A percentile compares a stretch with the other conserved stretches of the same genome.
Evolutionary conservation across 768 basidiomycete genomes (phyloP).

Genomic region (Phallus indusiatus): DNA sequence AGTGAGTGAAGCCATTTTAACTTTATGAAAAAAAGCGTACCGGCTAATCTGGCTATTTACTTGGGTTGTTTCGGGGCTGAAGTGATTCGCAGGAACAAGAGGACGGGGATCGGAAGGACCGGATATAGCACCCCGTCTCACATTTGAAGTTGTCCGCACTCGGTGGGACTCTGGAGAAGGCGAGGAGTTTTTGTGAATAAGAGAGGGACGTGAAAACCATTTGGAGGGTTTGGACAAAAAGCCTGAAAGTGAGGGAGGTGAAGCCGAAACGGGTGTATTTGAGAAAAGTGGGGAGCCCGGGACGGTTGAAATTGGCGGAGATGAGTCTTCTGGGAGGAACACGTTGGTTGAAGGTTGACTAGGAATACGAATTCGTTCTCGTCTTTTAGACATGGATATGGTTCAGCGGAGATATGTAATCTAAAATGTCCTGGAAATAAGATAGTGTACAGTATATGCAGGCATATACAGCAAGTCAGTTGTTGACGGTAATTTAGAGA

Average conservation of each 20-base stretch:
- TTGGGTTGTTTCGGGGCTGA: constrained; percentile 21
- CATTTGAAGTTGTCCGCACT: constrained; percentile 5
- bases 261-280: not conserved
- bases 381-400: constrained; percentile 4
- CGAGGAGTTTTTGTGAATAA: not conserved
- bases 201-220: constrained; percentile 11
- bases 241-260: constrained; percentile 8
- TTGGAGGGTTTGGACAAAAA: constrained; percentile 12
- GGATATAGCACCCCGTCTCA: constrained; percentile 70
- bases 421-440: not conserved
- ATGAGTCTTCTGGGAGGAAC: not conserved
- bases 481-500: not conserved
- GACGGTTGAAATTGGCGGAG: not conserved
- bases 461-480: not conserved
- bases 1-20: not conserved
- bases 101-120: constrained; percentile 77
- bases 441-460: constrained; percentile 2
- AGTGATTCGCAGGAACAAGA: constrained; percentile 24
- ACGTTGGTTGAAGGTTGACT: not conserved
- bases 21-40: constrained; percentile 19
- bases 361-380: constrained; percentile 6
- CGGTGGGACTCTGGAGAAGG: constrained; percentile 19
- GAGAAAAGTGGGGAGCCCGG: not conserved
- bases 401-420: not conserved
- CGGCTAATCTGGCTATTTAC: constrained; percentile 37